Conservation (phyloP, 257 asterid genomes). For the Petrea volubilis region DNA sequence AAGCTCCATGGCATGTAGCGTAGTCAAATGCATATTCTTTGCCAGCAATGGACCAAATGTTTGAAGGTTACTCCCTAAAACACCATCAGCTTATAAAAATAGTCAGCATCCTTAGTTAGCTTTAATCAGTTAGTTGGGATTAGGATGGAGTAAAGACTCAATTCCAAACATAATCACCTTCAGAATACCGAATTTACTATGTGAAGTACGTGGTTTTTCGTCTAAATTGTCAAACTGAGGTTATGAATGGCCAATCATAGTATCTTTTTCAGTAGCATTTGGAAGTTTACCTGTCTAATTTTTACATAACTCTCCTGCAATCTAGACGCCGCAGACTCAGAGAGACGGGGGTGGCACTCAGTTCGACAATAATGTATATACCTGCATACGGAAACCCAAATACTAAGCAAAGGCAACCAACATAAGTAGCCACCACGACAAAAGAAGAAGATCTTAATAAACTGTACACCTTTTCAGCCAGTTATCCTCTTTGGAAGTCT, state of each 20-base stretch:
- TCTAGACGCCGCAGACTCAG: slow-evolving; percentile 84
- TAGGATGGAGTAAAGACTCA: not conserved
- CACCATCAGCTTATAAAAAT: not conserved
- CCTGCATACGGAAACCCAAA: slow-evolving; percentile 45
- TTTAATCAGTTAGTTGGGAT: not conserved
- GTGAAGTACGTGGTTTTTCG: not conserved
- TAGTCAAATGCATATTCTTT: not conserved
- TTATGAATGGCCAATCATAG: slow-evolving; percentile 11
- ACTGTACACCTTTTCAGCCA: slow-evolving; percentile 84
- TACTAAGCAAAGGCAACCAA: slow-evolving; percentile 17
- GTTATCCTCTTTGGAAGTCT: slow-evolving; percentile 73
- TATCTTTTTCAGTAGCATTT: not conserved
- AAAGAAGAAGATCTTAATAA: slow-evolving; percentile 5
- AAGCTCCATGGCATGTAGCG: not conserved
- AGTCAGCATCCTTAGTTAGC: not conserved
- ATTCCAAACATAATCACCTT: not conserved
- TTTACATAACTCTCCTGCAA: slow-evolving; percentile 85
- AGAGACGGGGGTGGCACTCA: slow-evolving; percentile 88
- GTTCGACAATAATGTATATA: slow-evolving; percentile 89
- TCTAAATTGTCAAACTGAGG: slow-evolving; percentile 13
- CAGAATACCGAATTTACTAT: not conserved
- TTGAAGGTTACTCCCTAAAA: not conserved
- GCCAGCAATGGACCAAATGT: not conserved
- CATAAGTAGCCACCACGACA: not conserved
- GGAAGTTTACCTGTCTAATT: slow-evolving; percentile 83